Conservation (phyloP, 2,329 filamentous ascomycete genomes). For the Penicillium carneum region DNA sequence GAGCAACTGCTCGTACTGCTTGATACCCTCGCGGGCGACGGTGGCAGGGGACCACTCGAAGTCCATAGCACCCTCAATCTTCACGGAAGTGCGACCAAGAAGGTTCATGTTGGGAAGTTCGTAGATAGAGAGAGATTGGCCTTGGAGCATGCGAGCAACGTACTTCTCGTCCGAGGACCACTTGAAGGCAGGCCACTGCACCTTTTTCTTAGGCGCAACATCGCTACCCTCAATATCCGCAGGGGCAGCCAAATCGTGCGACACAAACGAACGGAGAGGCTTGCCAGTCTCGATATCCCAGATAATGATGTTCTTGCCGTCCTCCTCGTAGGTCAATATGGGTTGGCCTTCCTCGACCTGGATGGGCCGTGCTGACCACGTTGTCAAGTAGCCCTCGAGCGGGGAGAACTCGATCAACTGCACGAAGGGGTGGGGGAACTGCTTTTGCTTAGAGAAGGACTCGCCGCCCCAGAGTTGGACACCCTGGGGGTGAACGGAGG, state of each 20-base stretch:
- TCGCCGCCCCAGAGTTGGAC: conserved; percentile 95
- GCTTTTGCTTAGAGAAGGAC: conserved; percentile 86
- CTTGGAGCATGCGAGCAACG: conserved; percentile 87
- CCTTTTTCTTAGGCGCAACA: conserved; percentile 82
- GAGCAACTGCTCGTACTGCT: conserved; percentile 92
- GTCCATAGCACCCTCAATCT: conserved; percentile 95
- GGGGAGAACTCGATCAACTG: conserved; percentile 97
- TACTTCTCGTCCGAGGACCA: conserved; percentile 98
- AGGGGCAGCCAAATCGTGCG: conserved; percentile 71
- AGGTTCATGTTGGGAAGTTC: conserved; percentile 88
- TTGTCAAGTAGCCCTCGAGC: conserved; percentile 88
- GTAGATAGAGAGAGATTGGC: conserved; percentile 88
- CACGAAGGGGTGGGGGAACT: conserved; percentile 93
- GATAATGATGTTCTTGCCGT: conserved; percentile 99
- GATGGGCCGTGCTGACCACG: conserved; percentile 95
- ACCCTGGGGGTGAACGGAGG: conserved; percentile 93
- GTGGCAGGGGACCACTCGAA: conserved; percentile 96
- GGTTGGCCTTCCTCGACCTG: conserved; percentile 88
- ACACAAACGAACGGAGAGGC: conserved; percentile 90
- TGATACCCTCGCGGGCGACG: conserved; percentile 81
- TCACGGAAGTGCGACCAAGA: conserved; percentile 88
- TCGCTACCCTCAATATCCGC: conserved; percentile 66
- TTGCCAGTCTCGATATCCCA: conserved; percentile 93
- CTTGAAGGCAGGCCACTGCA: conserved; percentile 98
- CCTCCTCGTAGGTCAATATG: conserved; percentile 85